A percentile compares a stretch with the other conserved stretches of the same genome.
These are phyloP conservation scores for Coniochaeta ligniaria DNA, from an alignment of 2,329 filamentous ascomycete species.

Conservation along the genomic window DNA sequence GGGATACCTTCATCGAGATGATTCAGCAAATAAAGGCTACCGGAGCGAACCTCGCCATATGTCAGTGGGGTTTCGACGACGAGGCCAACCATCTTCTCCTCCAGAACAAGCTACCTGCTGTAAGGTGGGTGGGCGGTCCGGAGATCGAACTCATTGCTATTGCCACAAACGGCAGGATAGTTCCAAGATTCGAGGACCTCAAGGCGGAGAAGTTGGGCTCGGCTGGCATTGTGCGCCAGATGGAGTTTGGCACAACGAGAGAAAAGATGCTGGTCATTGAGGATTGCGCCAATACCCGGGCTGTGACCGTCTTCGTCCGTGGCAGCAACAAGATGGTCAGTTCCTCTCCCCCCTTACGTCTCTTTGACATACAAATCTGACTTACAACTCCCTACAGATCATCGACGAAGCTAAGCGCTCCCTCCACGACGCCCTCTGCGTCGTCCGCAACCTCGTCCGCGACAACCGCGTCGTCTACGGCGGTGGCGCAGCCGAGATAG, in stretches of 20 bases:
- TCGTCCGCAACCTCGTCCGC: constrained; percentile 89
- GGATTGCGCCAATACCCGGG: constrained; percentile 95
- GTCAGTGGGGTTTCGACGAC: constrained; percentile 99
- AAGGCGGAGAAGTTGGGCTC: constrained; percentile 83
- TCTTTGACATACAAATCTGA: constrained; percentile 3
- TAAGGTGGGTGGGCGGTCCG: constrained; percentile 95
- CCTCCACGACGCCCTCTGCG: constrained; percentile 93
- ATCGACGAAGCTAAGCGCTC: constrained; percentile 99
- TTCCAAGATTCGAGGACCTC: constrained; percentile 93
- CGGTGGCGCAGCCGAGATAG: constrained; percentile 92
- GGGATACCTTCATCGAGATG: constrained; percentile 96
- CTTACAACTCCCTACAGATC: constrained; percentile 52
- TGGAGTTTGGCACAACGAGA: constrained; percentile 93
- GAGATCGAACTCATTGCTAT: constrained; percentile 99
- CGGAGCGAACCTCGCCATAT: constrained; percentile 94
- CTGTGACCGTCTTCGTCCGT: constrained; percentile 91
- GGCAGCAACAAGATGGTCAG: constrained; percentile 99
- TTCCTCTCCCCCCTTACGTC: constrained; percentile 6
- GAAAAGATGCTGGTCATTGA: constrained; percentile 99
- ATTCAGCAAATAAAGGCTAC: constrained; percentile 97
- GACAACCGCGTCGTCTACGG: constrained; percentile 98
- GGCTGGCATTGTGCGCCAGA: constrained; percentile 85
- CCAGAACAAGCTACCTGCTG: constrained; percentile 91
- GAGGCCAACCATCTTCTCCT: constrained; percentile 96
- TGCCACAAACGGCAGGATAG: constrained; percentile 95